phyloP scores from a whole-genome alignment of 352 stramenopile genomes.

The Globisporangium abappressorium region DNA sequence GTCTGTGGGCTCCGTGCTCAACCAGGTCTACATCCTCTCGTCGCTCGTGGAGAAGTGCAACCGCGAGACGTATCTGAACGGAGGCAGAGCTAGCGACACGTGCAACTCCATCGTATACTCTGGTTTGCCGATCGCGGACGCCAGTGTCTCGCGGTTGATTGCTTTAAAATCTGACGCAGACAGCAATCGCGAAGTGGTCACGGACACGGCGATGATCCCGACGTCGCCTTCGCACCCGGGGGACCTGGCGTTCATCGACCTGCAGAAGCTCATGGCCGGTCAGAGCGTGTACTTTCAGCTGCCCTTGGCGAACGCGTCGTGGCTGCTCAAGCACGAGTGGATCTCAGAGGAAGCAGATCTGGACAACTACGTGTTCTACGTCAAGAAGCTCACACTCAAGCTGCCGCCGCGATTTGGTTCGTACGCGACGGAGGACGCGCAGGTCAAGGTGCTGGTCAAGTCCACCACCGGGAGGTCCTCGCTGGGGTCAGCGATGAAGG shows the following conservation, averaged over 20 bases:
- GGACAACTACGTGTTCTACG: slow-evolving; percentile 4
- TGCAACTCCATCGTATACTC: slow-evolving; percentile 4
- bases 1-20: neutral
- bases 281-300: slow-evolving; percentile 1
- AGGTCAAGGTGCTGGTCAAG: neutral
- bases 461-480: neutral
- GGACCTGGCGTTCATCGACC: slow-evolving; percentile 3
- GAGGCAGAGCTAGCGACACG: neutral
- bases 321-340: slow-evolving; percentile 2
- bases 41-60: slow-evolving; percentile 3
- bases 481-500: neutral
- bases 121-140: neutral
- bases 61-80: slow-evolving; percentile 3
- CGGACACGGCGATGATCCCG: neutral
- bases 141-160: slow-evolving; percentile 3
- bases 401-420: neutral
- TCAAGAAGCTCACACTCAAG: slow-evolving; percentile 5
- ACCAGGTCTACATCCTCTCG: neutral
- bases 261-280: slow-evolving; percentile 4
- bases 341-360: neutral
- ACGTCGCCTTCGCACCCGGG: neutral
- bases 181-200: neutral
- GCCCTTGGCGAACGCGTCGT: neutral
- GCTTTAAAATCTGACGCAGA: neutral
- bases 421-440: neutral